These are phyloP conservation scores for Coemansia sp. DNA, from an alignment of 192 early-diverging fungal genomes.

Conservation along the genomic window DNA sequence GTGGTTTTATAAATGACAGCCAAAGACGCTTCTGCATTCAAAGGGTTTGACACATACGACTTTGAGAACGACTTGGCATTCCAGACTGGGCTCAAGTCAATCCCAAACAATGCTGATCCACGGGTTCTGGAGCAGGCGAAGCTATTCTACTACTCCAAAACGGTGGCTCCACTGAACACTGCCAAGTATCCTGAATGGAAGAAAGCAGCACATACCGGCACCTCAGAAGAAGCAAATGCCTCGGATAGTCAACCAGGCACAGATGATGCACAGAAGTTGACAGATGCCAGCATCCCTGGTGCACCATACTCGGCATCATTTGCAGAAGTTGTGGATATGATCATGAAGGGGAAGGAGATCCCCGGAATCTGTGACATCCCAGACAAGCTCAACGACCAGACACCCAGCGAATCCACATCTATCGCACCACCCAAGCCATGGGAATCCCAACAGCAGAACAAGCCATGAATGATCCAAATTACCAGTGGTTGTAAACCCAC, in stretches of 20 bases:
- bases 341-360: slow-evolving; percentile 28
- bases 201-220: slow-evolving; percentile 14
- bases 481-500: too few species aligned
- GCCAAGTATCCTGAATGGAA: slow-evolving; percentile 29
- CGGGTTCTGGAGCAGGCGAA: slow-evolving; percentile 23
- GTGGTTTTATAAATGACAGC: neutral
- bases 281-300: slow-evolving; percentile 3
- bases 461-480: too few species aligned
- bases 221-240: neutral
- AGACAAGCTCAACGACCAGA: slow-evolving; percentile 32
- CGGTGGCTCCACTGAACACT: slow-evolving; percentile 15
- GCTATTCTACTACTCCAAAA: slow-evolving; percentile 35
- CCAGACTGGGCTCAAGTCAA: slow-evolving; percentile 32
- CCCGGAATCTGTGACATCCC: slow-evolving; percentile 44
- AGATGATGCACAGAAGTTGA: neutral
- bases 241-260: neutral
- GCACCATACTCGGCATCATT: slow-evolving; percentile 32
- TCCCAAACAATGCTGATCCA: slow-evolving; percentile 11
- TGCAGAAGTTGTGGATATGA: slow-evolving; percentile 45
- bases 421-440: slow-evolving; percentile 47
- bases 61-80: slow-evolving; percentile 37
- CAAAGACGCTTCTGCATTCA: slow-evolving; percentile 11
- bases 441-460: slow-evolving; percentile 20
- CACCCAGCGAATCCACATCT: slow-evolving; percentile 31
- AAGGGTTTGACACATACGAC: slow-evolving; percentile 40